Evolutionary conservation across 371 early-diverging fungal species (phyloP), one percentile per base, ranked within the genome.

Genomic region (Mucor saturninus): DNA sequence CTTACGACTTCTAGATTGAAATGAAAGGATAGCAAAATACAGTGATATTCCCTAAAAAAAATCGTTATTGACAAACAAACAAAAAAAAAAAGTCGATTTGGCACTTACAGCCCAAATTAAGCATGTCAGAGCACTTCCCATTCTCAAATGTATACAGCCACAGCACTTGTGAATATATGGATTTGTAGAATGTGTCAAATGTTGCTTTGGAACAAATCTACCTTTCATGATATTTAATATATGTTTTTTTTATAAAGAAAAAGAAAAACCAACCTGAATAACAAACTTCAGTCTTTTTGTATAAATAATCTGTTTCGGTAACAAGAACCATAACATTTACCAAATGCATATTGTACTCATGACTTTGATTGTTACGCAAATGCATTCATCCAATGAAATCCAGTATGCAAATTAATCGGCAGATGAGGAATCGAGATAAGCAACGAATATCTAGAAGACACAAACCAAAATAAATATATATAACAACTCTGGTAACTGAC

Each of bases 71-170:
- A 30, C 49, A 43, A 0, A 39, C 14, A 35, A n/a, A 9, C 29
- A 31, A 13, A 43, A n/a, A 13, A 13, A 46, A 21, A 7, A 21
- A 8, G n/a, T 8, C 4, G 15, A 54, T 29, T 9, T 49, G 13
- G 32, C 11, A 35, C 61, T 55, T 74, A 81, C 81, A 40, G 69
- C 70, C 80, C 80, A 80, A 29, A 80, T 64, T 30, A 75, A 43
- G 53, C 80, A 77, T 31, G 75, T 58, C 2, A 78, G 26, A 11
- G 67, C 49, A 26, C 65, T 57, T 40, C 83, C 83, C 8, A 69
- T 67, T 51, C 83, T 61, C 37, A 83, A 60, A 69, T 83, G 80
- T 38, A 83, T 75, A 59, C 83, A 83, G 5, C 78, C 78, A 53
- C 77, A 83, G 32, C 72, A 83, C 60, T 80, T 80, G 46, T 71